phyloP scores from a whole-genome alignment of 441 rosid genomes.

The Croton laevigatus region DNA sequence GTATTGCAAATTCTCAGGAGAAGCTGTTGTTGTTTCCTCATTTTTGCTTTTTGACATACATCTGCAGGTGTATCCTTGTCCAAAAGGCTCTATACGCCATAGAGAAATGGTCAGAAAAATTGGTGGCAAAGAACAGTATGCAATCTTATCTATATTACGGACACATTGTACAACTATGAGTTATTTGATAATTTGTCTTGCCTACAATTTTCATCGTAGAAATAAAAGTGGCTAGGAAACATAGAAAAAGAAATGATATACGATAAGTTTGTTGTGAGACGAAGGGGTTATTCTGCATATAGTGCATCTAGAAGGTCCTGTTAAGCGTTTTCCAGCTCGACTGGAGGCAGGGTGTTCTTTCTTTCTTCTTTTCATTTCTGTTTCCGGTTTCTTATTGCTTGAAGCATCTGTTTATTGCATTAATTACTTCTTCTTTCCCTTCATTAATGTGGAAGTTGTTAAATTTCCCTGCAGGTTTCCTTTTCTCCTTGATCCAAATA shows the following conservation, averaged over 20 bases:
- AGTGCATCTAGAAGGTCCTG: too few species aligned
- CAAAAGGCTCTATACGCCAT: slow-evolving; percentile 79
- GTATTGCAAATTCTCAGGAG: neutral
- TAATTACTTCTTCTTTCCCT: neutral
- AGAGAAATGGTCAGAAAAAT: slow-evolving; percentile 65
- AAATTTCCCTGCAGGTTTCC: slow-evolving; percentile 59
- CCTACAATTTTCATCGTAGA: neutral
- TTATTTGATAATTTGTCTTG: neutral
- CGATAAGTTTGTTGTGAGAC: too few species aligned
- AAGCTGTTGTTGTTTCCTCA: slow-evolving; percentile 13
- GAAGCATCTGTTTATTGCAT: neutral
- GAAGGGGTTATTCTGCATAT: too few species aligned
- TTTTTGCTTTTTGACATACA: slow-evolving; percentile 18
- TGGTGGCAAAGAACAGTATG: slow-evolving; percentile 82
- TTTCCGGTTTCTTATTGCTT: neutral
- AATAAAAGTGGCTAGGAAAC: neutral
- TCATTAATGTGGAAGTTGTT: neutral
- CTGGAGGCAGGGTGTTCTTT: neutral
- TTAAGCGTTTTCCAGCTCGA: too few species aligned
- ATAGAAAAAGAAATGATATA: neutral
- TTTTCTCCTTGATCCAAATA: slow-evolving; percentile 67
- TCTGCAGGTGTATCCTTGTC: slow-evolving; percentile 81
- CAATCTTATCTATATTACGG: neutral
- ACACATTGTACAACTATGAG: neutral
- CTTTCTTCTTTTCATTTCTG: neutral